phyloP scores from a whole-genome alignment of 306 rosid genomes.

The Aeschynomene evenia region DNA sequence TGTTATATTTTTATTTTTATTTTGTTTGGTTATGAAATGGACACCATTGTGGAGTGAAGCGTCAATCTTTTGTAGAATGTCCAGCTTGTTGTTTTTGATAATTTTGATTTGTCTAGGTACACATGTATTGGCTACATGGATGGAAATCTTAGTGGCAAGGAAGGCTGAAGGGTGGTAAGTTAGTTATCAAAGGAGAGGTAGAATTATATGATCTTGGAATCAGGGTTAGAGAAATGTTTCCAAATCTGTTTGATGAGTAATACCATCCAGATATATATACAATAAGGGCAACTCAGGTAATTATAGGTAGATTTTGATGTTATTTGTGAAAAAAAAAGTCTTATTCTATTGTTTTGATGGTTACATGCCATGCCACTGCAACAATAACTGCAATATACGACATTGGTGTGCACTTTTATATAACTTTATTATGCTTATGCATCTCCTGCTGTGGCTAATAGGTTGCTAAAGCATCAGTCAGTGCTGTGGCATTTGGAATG shows the following conservation, averaged over 20 bases:
- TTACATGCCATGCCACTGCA: not conserved
- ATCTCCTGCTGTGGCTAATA: constrained; percentile 34
- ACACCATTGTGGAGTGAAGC: not conserved
- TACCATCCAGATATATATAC: constrained; percentile 85
- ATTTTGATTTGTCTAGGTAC: not conserved
- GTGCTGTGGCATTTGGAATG: constrained; percentile 98
- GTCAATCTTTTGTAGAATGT: constrained; percentile 11
- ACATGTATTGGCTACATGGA: constrained; percentile 56
- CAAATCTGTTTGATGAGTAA: constrained; percentile 65
- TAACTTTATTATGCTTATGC: constrained; percentile 18
- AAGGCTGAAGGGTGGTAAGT: constrained; percentile 70
- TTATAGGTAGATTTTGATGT: no score
- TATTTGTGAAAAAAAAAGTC: no score
- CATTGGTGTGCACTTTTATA: not conserved
- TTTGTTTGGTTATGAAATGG: not conserved
- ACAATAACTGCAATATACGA: not conserved
- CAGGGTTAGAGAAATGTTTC: constrained; percentile 64
- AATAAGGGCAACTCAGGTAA: constrained; percentile 77
- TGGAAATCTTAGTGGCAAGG: constrained; percentile 96
- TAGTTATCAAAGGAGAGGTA: constrained; percentile 66
- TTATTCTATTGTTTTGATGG: not conserved
- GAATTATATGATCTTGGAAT: constrained; percentile 77
- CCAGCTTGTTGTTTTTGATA: not conserved
- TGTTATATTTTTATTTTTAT: not conserved
- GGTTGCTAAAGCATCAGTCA: constrained; percentile 94